A percentile compares a stretch with the other conserved stretches of the same genome.
phyloP scores from a whole-genome alignment of 208 protist species.

The Trypanosoma vivax region DNA sequence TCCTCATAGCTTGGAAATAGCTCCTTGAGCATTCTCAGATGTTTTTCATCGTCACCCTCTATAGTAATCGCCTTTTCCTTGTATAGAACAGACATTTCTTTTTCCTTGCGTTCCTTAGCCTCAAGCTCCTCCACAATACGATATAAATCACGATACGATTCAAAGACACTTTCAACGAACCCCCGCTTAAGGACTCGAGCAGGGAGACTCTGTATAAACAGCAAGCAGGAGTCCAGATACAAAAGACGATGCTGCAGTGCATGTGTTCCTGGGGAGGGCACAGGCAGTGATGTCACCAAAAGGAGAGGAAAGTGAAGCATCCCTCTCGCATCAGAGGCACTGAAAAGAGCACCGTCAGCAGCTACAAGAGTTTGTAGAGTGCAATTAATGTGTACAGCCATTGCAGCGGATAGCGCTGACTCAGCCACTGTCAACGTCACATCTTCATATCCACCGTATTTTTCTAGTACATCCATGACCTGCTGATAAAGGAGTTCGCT shows the following conservation, averaged over 20 bases:
- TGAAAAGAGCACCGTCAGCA: conserved; percentile 26
- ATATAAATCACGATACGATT: conserved; percentile 60
- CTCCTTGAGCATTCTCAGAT: conserved; percentile 75
- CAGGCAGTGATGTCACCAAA: conserved; percentile 20
- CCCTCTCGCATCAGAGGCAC: conserved; percentile 28
- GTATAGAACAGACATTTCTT: conserved; percentile 86
- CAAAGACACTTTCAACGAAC: conserved; percentile 62
- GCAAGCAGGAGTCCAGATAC: conserved; percentile 75
- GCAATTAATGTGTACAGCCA: conserved; percentile 56
- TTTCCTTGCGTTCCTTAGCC: conserved; percentile 54
- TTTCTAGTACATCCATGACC: conserved; percentile 45
- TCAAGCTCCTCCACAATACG: conserved; percentile 68
- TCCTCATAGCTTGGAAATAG: conserved; percentile 93
- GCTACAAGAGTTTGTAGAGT: conserved; percentile 5
- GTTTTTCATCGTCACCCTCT: conserved; percentile 89
- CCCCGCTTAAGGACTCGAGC: conserved; percentile 39
- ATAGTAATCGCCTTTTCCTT: conserved; percentile 86
- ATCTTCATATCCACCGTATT: conserved; percentile 86
- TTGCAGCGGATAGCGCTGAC: conserved; percentile 58
- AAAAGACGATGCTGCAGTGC: conserved; percentile 50
- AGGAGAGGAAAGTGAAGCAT: conserved; percentile 61
- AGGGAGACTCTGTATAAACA: conserved; percentile 36
- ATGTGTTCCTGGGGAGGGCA: conserved; percentile 20
- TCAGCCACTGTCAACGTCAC: conserved; percentile 74
- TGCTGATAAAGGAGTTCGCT: conserved; percentile 73